Conservation (phyloP, 2,329 filamentous ascomycete genomes). For the Xenosphaeropsis pyriputrescens region DNA sequence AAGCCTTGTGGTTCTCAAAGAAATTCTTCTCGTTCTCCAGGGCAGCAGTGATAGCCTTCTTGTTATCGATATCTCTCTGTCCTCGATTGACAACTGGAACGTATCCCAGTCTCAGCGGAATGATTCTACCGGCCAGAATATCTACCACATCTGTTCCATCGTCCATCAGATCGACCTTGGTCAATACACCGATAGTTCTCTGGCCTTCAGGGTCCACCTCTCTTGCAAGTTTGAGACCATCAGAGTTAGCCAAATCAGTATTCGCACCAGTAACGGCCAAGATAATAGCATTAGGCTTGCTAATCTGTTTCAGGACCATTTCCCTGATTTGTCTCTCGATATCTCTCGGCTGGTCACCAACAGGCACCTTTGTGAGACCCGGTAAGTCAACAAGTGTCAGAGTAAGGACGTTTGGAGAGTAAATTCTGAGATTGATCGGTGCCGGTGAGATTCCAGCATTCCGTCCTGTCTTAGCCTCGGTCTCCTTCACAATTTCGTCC, state of each 20-base stretch:
- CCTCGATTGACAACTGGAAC: constrained; percentile 96
- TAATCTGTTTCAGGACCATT: constrained; percentile 98
- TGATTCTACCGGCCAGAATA: constrained; percentile 93
- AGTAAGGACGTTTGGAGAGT: constrained; percentile 95
- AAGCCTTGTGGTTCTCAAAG: constrained; percentile 97
- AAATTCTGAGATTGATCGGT: constrained; percentile 95
- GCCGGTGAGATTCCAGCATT: constrained; percentile 94
- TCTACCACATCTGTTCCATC: constrained; percentile 97
- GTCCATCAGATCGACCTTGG: constrained; percentile 98
- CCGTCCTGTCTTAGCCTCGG: constrained; percentile 86
- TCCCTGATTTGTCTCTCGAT: constrained; percentile 94
- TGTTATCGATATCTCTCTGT: constrained; percentile 96
- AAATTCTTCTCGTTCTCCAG: constrained; percentile 92
- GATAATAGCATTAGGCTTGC: constrained; percentile 96
- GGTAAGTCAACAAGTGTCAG: constrained; percentile 93
- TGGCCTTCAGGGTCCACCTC: constrained; percentile 97
- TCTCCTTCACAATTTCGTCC: constrained; percentile 94
- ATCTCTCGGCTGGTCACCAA: constrained; percentile 90
- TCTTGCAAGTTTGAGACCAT: constrained; percentile 87
- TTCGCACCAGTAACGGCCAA: constrained; percentile 93
- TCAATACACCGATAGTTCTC: constrained; percentile 93
- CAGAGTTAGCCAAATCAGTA: constrained; percentile 95
- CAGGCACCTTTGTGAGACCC: constrained; percentile 89
- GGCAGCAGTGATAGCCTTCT: constrained; percentile 81
- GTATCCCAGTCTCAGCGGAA: constrained; percentile 86